Conservation (phyloP, 306 rosid species). For the Aeschynomene evenia region DNA sequence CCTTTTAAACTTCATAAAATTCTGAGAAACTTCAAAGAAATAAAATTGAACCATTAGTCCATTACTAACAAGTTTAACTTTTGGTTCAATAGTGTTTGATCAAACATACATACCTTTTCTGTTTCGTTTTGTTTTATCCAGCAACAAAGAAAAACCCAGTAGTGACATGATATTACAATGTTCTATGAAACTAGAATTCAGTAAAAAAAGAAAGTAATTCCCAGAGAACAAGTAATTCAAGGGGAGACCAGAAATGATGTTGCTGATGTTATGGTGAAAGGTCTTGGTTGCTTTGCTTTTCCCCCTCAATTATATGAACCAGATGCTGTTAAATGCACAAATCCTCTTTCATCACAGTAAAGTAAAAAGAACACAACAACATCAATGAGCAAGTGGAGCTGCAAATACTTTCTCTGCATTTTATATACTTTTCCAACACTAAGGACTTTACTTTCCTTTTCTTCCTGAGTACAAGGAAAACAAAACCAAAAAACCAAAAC, state of each 20-base stretch:
- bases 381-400: slow-evolving; percentile 24
- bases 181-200: neutral
- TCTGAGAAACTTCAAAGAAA: too few relatives aligned
- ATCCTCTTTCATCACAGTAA: neutral
- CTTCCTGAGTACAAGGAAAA: slow-evolving; percentile 12
- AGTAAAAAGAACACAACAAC: slow-evolving; percentile 9
- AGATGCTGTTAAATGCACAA: slow-evolving; percentile 8
- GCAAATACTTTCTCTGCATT: slow-evolving; percentile 27
- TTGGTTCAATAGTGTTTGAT: too few relatives aligned
- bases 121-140: neutral
- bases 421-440: slow-evolving; percentile 27
- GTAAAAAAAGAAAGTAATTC: neutral
- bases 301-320: neutral
- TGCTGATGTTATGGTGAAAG: neutral
- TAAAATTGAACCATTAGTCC: too few relatives aligned
- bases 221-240: neutral
- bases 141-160: neutral
- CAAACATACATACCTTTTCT: too few relatives aligned
- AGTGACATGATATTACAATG: neutral
- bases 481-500: neutral
- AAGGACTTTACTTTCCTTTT: slow-evolving; percentile 23
- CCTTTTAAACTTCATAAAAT: too few relatives aligned
- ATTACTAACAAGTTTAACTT: too few relatives aligned
- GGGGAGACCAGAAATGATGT: neutral
- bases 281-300: neutral